Percentiles rank a stretch among this genome's conserved stretches.
phyloP scores from a whole-genome alignment of 2,329 filamentous ascomycete genomes.

The Fusarium piperis region DNA sequence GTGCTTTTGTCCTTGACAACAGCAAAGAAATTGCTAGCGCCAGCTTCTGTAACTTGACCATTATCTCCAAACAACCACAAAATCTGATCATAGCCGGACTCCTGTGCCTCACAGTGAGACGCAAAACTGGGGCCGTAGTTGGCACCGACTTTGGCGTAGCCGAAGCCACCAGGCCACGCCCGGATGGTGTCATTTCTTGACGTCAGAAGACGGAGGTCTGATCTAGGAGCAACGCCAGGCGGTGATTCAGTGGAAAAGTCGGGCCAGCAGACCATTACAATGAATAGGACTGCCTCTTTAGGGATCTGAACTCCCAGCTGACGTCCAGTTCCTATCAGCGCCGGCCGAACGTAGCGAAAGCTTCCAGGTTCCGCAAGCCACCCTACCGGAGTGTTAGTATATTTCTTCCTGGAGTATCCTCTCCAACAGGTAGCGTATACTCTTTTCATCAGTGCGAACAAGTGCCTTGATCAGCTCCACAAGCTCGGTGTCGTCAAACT shows the following conservation, averaged over 20 bases:
- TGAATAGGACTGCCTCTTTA: conserved; percentile 4
- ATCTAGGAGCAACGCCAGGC: neutral
- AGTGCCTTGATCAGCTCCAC: neutral
- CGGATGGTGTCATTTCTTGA: conserved; percentile 5
- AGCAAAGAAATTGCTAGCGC: conserved; percentile 75
- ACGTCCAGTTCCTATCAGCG: conserved; percentile 12
- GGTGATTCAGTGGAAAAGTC: conserved; percentile 7
- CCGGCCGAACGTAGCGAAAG: conserved; percentile 12
- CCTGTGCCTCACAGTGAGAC: conserved; percentile 6
- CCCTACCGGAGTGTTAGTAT: neutral
- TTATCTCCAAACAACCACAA: conserved; percentile 75
- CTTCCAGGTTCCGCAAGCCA: conserved; percentile 1
- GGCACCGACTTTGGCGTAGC: conserved; percentile 20
- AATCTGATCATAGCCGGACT: conserved; percentile 49
- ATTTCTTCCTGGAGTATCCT: too few species aligned
- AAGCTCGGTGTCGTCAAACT: neutral
- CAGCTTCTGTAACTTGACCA: conserved; percentile 42
- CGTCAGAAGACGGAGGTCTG: conserved; percentile 7
- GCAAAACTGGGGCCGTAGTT: conserved; percentile 29
- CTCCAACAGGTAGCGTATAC: neutral
- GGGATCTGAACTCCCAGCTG: conserved; percentile 13
- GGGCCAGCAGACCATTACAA: neutral
- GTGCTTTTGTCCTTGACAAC: conserved; percentile 61
- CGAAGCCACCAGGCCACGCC: conserved; percentile 49
- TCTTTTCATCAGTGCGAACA: neutral